Conservation (phyloP, 2,329 filamentous ascomycete genomes). For the Trichoderma oligosporum region DNA sequence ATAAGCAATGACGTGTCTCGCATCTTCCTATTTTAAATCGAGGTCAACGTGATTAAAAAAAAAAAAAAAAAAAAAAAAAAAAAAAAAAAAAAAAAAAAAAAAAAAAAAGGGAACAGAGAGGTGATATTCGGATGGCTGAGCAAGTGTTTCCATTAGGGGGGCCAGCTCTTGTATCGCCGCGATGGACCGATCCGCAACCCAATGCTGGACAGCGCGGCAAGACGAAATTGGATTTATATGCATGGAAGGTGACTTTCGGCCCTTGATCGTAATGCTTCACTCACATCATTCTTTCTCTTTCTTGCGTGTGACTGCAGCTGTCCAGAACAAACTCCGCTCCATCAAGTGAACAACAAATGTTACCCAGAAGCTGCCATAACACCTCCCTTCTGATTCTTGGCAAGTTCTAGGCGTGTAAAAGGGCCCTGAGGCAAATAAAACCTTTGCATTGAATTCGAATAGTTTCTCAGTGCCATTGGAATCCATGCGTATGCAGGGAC, state of each 20-base stretch:
- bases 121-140: not conserved
- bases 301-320: not conserved
- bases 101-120: not conserved
- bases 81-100: not conserved
- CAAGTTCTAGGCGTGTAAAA: too few species aligned
- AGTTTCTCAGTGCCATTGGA: not conserved
- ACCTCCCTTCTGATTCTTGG: not conserved
- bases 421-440: not conserved
- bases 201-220: not conserved
- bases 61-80: not conserved
- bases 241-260: not conserved
- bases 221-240: not conserved
- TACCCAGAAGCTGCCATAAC: not conserved
- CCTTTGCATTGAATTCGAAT: not conserved
- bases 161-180: not conserved
- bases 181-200: not conserved
- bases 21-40: too few species aligned
- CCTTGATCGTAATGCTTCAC: not conserved
- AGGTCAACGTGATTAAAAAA: too few species aligned
- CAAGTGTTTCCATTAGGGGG: too few species aligned
- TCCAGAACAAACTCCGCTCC: not conserved
- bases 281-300: not conserved
- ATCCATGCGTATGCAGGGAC: too few species aligned
- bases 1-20: too few species aligned
- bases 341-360: not conserved